Conservation (phyloP, 176 grass and related monocot genomes). For the Carex scoparia region DNA sequence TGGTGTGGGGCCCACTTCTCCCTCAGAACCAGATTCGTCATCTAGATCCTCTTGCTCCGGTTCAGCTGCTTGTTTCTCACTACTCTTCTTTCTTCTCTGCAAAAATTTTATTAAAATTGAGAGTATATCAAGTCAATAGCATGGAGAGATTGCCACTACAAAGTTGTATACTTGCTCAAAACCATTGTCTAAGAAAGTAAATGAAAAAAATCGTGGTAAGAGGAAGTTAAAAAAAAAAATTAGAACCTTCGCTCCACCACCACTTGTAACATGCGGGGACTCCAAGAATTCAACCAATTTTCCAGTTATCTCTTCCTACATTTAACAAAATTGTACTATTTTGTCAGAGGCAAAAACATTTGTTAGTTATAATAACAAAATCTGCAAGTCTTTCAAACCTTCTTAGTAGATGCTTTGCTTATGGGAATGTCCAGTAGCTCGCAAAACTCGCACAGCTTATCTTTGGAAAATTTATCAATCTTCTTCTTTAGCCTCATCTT, state of each 20-base stretch:
- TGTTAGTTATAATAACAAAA: background rate
- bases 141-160: background rate
- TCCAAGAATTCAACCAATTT: slow-evolving; percentile 95
- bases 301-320: slow-evolving; percentile 76
- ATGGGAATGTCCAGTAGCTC: slow-evolving; percentile 70
- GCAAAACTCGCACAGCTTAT: slow-evolving; percentile 79
- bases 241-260: slow-evolving; percentile 1
- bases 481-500: slow-evolving; percentile 62
- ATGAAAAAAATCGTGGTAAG: background rate
- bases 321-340: slow-evolving; percentile 18
- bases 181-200: background rate
- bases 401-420: slow-evolving; percentile 52
- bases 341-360: background rate
- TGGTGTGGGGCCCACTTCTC: slow-evolving; percentile 34
- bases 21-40: slow-evolving; percentile 36
- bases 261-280: slow-evolving; percentile 57
- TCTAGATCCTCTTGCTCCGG: slow-evolving; percentile 57
- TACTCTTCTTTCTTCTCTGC: slow-evolving; percentile 51
- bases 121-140: background rate
- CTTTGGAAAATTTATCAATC: slow-evolving; percentile 75
- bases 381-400: slow-evolving; percentile 33
- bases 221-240: background rate
- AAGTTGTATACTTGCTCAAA: background rate
- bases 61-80: slow-evolving; percentile 40
- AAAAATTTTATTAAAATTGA: background rate